A percentile compares a stretch with the other conserved stretches of the same genome.
Conservation (phyloP, 2,329 filamentous ascomycete genomes). For the Colletotrichum falcatum region DNA sequence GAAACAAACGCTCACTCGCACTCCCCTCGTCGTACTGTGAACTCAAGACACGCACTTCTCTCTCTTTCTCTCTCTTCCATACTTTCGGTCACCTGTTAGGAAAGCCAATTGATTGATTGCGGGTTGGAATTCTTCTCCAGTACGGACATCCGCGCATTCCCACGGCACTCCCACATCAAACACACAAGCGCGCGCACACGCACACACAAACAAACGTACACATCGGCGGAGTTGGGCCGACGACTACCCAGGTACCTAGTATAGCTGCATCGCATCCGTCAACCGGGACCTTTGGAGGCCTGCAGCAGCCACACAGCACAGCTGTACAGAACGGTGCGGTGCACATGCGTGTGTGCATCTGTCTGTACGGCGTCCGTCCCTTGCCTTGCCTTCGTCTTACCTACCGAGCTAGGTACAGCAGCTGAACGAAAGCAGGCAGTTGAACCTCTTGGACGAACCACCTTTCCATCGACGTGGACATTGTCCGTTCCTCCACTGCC, state of each 20-base stretch:
- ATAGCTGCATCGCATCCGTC: not conserved
- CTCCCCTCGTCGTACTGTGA: not conserved
- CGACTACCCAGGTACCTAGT: not conserved
- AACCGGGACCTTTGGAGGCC: not conserved
- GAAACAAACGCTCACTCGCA: slow-evolving; percentile 2
- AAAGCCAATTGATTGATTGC: not conserved
- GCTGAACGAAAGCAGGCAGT: not conserved
- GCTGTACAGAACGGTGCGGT: not conserved
- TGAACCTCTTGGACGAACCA: slow-evolving; percentile 9
- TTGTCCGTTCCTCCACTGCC: slow-evolving; percentile 29
- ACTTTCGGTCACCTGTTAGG: not conserved
- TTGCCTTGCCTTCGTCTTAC: not conserved
- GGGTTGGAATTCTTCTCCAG: not conserved
- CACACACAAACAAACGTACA: not conserved
- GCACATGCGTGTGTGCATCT: not conserved
- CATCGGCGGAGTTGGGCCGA: not conserved
- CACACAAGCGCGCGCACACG: too few relatives aligned
- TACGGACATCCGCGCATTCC: not conserved
- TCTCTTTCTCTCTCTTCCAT: not conserved
- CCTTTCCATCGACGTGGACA: not conserved
- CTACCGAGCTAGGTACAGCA: not conserved
- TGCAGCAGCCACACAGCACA: not conserved
- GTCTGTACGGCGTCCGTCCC: not conserved
- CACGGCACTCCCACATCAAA: slow-evolving; percentile 5
- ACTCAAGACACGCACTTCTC: not conserved